These are phyloP conservation scores for Chlamydomonas asymmetrica DNA, from an alignment of 139 green algal species.

Conservation along the genomic window DNA sequence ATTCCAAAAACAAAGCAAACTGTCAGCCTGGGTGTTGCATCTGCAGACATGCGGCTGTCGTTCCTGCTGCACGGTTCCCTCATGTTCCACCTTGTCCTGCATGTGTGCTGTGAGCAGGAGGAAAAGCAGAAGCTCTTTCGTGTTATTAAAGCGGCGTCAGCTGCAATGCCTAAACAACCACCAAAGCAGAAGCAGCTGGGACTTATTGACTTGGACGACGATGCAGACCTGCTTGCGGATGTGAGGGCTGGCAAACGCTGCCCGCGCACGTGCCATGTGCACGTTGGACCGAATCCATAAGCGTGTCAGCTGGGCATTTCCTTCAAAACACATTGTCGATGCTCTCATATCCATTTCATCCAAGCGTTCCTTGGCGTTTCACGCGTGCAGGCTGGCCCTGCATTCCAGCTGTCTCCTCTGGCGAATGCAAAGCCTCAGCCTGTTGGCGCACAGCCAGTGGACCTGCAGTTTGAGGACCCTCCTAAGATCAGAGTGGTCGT, in stretches of 20 bases:
- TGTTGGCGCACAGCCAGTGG: not conserved
- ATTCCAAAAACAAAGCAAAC: no score
- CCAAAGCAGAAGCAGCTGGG: slow-evolving; percentile 17
- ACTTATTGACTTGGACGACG: slow-evolving; percentile 80
- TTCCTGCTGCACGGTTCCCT: no score
- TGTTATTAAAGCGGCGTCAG: slow-evolving; percentile 53
- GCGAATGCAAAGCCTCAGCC: slow-evolving; percentile 8
- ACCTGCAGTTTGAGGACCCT: slow-evolving; percentile 29
- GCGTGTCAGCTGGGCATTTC: not conserved
- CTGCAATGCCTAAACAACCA: slow-evolving; percentile 1
- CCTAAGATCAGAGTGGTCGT: slow-evolving; percentile 90
- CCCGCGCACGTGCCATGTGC: not conserved
- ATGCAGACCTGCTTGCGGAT: slow-evolving; percentile 65
- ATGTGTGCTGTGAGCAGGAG: no score
- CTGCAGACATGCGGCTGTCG: no score
- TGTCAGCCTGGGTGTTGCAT: no score
- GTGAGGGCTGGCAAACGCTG: slow-evolving; percentile 14
- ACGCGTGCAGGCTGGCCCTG: slow-evolving; percentile 24
- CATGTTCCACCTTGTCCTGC: no score
- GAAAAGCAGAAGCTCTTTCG: slow-evolving; percentile 83
- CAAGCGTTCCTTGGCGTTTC: not conserved
- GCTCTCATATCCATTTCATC: not conserved
- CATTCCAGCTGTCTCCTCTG: slow-evolving; percentile 36
- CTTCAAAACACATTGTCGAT: not conserved
- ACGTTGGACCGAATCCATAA: not conserved